A percentile compares a stretch with the other conserved stretches of the same genome.
Conservation (phyloP, 2,329 filamentous ascomycete genomes). For the Neonectria hederae region DNA sequence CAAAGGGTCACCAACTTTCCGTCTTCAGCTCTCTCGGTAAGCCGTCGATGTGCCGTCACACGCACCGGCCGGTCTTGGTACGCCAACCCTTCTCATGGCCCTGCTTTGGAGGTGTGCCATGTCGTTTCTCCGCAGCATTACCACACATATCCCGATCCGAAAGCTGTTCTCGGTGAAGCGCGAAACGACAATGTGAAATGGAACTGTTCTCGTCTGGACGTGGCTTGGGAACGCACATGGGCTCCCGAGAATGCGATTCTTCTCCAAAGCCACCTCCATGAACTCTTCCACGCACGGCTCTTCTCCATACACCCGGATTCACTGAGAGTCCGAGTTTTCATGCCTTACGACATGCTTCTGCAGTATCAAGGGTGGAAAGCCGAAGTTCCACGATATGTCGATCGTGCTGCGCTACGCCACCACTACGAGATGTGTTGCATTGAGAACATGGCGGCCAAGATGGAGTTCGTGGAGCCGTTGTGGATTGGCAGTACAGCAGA, state of each 20-base stretch:
- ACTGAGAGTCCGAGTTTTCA: conserved; percentile 31
- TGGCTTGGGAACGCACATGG: neutral
- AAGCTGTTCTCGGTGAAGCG: neutral
- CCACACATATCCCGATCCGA: neutral
- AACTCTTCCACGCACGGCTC: conserved; percentile 31
- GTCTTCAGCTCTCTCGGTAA: neutral
- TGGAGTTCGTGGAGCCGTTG: too few relatives aligned
- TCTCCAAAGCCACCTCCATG: conserved; percentile 30
- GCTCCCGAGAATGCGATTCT: conserved; percentile 28
- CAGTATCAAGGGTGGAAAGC: too few relatives aligned
- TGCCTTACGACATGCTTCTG: too few relatives aligned
- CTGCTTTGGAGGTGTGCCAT: neutral
- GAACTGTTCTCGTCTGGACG: neutral
- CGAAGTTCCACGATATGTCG: too few relatives aligned
- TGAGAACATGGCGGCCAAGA: too few relatives aligned
- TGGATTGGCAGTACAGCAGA: too few relatives aligned
- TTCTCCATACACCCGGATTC: conserved; percentile 39
- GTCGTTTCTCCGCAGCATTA: neutral
- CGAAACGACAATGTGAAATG: neutral
- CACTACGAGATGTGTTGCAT: too few relatives aligned
- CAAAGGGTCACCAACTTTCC: neutral
- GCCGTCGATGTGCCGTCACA: neutral
- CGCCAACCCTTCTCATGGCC: neutral
- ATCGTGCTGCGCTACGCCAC: too few relatives aligned
- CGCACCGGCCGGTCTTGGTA: conserved; percentile 6